Evolutionary conservation across 352 stramenopile species (phyloP), one percentile per base, ranked within the genome.

Genomic region (Phytophthora pistaciae): DNA sequence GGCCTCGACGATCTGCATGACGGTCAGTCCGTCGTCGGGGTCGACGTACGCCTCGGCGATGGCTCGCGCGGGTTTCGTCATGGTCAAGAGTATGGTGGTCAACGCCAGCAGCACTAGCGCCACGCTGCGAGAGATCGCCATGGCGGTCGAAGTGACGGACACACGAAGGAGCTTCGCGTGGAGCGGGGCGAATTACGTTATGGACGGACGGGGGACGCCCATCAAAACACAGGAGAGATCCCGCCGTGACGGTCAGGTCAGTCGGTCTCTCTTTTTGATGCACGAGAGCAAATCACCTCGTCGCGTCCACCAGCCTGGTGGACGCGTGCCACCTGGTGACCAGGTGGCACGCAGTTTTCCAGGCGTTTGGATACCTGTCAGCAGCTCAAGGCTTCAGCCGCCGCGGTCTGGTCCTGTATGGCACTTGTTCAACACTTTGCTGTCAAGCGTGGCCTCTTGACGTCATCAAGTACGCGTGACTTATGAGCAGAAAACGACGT

Each of bases 1-100:
- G 10, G 67, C 55, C 52, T 79, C 7, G 6, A 90, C 64, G 38
- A 88, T 79, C 72, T 88, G 25, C 71, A 77, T 85, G 27, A 90
- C 83, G 0, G 71, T 87, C 31, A 81, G 60, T 3, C 74, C 72
- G 36, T 77, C 79, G 42, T 90, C 83, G 6, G 80, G 74, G 49
- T 90, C 83, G 14, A 86, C n/a, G 52, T 72, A 56, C 14, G 44
- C 67, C 20, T 79, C 57, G 20, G 72, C 61, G 18, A 60, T 36
- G 11, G 71, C 61, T 16, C 5, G 40, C 36, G 75, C 63, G 14
- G 27, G 20, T 8, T 23, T 63, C 46, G 49, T n/a, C 46, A 14
- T 52, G 29, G 31, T 13, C 20, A 75, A 14, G 14, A 75, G 21
- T 31, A 29, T 38, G 4, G 56, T 13, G 16, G n/a, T 36, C 20